phyloP scores from a whole-genome alignment of 2,329 filamentous ascomycete genomes.

The Ophiobolus disseminans region DNA sequence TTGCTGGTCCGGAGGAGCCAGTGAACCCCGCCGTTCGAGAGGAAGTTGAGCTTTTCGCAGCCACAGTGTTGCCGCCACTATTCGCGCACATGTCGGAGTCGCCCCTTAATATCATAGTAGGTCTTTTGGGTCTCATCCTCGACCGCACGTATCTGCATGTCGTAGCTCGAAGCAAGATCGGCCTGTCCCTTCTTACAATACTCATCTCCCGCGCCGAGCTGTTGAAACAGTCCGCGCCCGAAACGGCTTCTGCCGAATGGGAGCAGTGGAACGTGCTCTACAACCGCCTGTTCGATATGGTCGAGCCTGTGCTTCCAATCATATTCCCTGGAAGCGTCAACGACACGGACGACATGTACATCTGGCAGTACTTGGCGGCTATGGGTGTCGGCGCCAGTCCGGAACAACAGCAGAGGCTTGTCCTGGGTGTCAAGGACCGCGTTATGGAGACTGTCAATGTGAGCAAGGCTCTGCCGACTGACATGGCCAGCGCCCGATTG shows the following conservation, averaged over 20 bases:
- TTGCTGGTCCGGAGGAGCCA: constrained; percentile 74
- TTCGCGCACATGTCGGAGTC: constrained; percentile 92
- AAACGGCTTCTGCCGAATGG: constrained; percentile 69
- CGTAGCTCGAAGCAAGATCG: constrained; percentile 87
- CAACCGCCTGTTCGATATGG: constrained; percentile 82
- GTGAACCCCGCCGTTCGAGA: constrained; percentile 77
- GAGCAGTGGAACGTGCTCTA: constrained; percentile 84
- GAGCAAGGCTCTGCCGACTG: constrained; percentile 85
- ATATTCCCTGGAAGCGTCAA: constrained; percentile 94
- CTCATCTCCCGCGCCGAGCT: constrained; percentile 93
- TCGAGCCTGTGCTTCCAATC: constrained; percentile 82
- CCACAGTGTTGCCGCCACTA: constrained; percentile 86
- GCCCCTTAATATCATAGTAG: constrained; percentile 87
- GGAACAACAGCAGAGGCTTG: constrained; percentile 92
- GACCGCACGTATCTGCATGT: constrained; percentile 81
- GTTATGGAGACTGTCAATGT: constrained; percentile 94
- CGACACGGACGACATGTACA: constrained; percentile 90
- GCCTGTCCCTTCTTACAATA: constrained; percentile 89
- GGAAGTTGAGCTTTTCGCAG: constrained; percentile 88
- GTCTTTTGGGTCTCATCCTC: constrained; percentile 83
- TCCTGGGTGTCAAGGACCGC: constrained; percentile 95
- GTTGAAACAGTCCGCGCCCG: constrained; percentile 79
- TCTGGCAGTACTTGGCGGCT: constrained; percentile 96
- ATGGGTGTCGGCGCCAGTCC: constrained; percentile 92
- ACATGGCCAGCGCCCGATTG: constrained; percentile 82